Evolutionary conservation across 2,329 filamentous ascomycete genomes (phyloP).

Genomic region (Dissoconium aciculare): DNA sequence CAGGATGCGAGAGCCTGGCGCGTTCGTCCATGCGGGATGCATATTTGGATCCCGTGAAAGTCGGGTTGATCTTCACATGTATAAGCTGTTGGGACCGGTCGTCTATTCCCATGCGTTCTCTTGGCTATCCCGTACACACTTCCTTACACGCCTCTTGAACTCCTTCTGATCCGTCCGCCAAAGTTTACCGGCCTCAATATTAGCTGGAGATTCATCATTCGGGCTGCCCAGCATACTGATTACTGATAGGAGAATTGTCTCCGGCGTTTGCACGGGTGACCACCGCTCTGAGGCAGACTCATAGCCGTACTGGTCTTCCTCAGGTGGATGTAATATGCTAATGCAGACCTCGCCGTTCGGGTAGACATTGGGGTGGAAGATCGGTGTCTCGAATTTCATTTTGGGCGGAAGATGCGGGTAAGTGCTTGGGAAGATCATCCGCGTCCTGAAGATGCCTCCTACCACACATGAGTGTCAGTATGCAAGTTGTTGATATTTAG

Average conservation of each 20-base stretch:
- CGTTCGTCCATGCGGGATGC: no score
- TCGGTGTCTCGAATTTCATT: constrained; percentile 70
- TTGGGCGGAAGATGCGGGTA: constrained; percentile 83
- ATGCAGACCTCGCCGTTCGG: constrained; percentile 80
- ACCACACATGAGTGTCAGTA: neutral
- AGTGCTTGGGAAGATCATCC: constrained; percentile 64
- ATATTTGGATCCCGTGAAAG: no score
- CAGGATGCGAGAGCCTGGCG: no score
- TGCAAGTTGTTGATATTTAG: no score
- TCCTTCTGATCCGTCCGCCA: constrained; percentile 68
- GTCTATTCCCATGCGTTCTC: constrained; percentile 36
- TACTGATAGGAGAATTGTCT: constrained; percentile 82
- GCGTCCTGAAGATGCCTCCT: constrained; percentile 88
- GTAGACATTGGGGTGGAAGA: constrained; percentile 95
- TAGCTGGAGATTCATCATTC: constrained; percentile 90
- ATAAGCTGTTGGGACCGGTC: no score
- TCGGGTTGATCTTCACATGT: no score
- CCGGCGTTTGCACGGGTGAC: constrained; percentile 86
- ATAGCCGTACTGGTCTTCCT: constrained; percentile 88
- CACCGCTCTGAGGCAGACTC: constrained; percentile 81
- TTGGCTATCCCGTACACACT: constrained; percentile 66
- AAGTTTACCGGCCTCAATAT: constrained; percentile 80
- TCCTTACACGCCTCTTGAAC: constrained; percentile 64
- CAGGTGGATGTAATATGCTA: constrained; percentile 87
- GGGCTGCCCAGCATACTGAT: constrained; percentile 85